phyloP scores from a whole-genome alignment of 2,329 filamentous ascomycete species.

The Chaetomium sp. region DNA sequence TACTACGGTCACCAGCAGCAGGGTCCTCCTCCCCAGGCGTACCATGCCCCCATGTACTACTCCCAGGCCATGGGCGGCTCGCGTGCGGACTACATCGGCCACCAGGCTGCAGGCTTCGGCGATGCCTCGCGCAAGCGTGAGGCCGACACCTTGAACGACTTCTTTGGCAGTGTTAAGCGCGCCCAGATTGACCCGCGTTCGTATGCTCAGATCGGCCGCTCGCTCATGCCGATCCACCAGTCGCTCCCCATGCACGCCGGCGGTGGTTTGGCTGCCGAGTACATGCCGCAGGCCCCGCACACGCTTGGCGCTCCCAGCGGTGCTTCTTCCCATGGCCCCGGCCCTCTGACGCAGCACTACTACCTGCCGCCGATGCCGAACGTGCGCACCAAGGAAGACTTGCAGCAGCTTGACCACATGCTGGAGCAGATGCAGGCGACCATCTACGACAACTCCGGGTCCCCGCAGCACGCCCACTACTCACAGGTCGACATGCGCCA shows the following conservation, averaged over 20 bases:
- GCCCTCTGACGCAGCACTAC: conserved; percentile 70
- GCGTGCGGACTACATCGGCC: conserved; percentile 57
- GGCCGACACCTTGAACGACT: conserved; percentile 86
- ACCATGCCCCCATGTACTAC: conserved; percentile 73
- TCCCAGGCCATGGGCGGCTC: conserved; percentile 49
- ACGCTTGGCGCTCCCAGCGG: conserved; percentile 49
- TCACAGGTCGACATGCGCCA: conserved; percentile 56
- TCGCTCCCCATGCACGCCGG: conserved; percentile 56
- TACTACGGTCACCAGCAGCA: conserved; percentile 55
- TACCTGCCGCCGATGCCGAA: conserved; percentile 82
- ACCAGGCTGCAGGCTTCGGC: conserved; percentile 40
- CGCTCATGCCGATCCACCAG: conserved; percentile 73
- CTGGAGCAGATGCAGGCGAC: conserved; percentile 94
- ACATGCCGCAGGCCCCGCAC: conserved; percentile 38
- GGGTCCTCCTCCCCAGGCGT: conserved; percentile 38
- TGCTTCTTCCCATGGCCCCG: conserved; percentile 36
- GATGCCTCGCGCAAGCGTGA: conserved; percentile 72
- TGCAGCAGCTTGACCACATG: conserved; percentile 89
- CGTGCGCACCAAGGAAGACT: conserved; percentile 85
- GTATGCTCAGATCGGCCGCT: conserved; percentile 87
- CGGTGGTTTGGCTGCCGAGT: conserved; percentile 45
- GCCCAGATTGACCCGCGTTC: conserved; percentile 81
- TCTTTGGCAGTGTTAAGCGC: conserved; percentile 89
- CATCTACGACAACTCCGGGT: conserved; percentile 86
- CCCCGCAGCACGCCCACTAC: conserved; percentile 66